phyloP scores from a whole-genome alignment of 1,284 basidiomycete genomes.

The Sanghuangporus baumii region DNA sequence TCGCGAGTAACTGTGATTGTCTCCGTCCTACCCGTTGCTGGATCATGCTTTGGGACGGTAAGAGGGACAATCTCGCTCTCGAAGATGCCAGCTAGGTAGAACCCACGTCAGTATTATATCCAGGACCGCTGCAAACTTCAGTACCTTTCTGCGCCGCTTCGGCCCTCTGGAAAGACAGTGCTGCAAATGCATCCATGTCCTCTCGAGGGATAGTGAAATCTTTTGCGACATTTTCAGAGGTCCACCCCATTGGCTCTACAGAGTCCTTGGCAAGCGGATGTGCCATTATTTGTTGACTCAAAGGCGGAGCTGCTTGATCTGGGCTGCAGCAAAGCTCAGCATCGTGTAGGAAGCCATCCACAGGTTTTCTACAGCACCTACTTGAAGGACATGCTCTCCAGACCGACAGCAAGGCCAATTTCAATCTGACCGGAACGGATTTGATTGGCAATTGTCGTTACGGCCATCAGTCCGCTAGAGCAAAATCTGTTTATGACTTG shows the following conservation, averaged over 20 bases:
- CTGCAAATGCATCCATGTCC: constrained; percentile 83
- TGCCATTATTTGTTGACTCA: constrained; percentile 53
- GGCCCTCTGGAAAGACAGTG: constrained; percentile 73
- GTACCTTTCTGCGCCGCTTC: constrained; percentile 40
- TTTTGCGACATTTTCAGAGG: constrained; percentile 72
- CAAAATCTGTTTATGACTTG: constrained; percentile 79
- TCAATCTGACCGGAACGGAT: constrained; percentile 80
- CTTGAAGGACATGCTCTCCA: constrained; percentile 82
- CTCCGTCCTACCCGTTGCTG: constrained; percentile 47
- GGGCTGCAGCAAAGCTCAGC: constrained; percentile 36
- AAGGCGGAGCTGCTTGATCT: constrained; percentile 55
- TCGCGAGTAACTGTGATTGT: constrained; percentile 63
- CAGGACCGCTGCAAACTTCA: constrained; percentile 35
- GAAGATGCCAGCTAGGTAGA: constrained; percentile 51
- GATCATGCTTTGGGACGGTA: constrained; percentile 53
- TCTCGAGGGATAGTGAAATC: constrained; percentile 80
- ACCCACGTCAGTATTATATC: constrained; percentile 4
- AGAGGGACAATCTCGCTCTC: constrained; percentile 79
- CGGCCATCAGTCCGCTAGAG: constrained; percentile 71
- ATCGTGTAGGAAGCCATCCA: constrained; percentile 1
- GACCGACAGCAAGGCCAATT: constrained; percentile 78
- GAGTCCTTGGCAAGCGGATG: constrained; percentile 48
- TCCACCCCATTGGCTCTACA: constrained; percentile 79
- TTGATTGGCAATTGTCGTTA: constrained; percentile 74
- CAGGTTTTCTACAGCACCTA: constrained; percentile 28